These are phyloP conservation scores for Alternaria gansuensis DNA, from an alignment of 2,329 filamentous ascomycete genomes.

Conservation along the genomic window DNA sequence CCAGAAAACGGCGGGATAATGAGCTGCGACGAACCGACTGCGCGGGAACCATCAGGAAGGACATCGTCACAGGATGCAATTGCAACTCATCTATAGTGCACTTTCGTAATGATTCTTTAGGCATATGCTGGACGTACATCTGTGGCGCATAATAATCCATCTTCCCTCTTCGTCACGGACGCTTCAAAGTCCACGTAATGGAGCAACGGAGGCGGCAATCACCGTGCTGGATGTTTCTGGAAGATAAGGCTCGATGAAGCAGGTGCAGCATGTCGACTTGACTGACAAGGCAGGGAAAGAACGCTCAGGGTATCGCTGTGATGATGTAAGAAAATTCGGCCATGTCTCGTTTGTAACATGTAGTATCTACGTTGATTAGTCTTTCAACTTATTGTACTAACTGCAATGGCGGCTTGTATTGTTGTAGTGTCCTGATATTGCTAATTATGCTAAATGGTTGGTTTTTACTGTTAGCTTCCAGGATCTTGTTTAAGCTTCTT, in stretches of 20 bases:
- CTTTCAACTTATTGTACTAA: background rate
- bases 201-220: constrained; percentile 48
- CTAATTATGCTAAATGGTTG: background rate
- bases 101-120: background rate
- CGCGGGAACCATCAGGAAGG: background rate
- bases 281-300: constrained; percentile 35
- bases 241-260: constrained; percentile 34
- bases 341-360: background rate
- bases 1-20: constrained; percentile 1
- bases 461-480: background rate
- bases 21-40: background rate
- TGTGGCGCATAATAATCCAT: constrained; percentile 48
- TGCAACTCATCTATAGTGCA: background rate
- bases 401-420: background rate
- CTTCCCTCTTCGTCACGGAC: constrained; percentile 63
- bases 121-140: constrained; percentile 8
- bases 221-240: constrained; percentile 53
- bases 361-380: background rate
- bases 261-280: constrained; percentile 53
- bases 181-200: constrained; percentile 64
- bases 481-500: background rate
- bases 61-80: background rate
- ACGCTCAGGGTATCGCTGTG: constrained; percentile 51
- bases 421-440: background rate
- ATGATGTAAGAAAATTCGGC: constrained; percentile 21